These are phyloP conservation scores for Pelargonium myrrhifolium DNA, from an alignment of 441 rosid species.

Conservation along the genomic window DNA sequence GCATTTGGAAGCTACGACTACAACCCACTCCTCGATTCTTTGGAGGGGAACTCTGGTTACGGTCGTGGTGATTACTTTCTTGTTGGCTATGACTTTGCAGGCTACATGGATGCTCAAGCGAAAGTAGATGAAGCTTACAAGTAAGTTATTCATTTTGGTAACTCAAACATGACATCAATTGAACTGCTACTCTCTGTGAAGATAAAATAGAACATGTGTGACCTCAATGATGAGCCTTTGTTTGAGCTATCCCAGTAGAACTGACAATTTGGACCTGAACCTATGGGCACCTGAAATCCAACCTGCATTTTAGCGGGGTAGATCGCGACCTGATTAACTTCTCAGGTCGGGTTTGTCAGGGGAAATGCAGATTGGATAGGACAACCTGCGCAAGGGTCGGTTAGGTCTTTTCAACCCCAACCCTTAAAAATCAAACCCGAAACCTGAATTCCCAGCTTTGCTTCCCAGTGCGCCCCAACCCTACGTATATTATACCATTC, in stretches of 20 bases:
- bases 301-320: no score
- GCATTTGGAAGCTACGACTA: conserved; percentile 65
- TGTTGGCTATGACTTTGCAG: conserved; percentile 88
- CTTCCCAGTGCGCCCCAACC: no score
- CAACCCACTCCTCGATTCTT: conserved; percentile 66
- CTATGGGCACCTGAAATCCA: no score
- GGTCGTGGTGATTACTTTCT: conserved; percentile 90
- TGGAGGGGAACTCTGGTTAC: conserved; percentile 88
- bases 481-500: no score
- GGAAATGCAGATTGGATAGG: no score
- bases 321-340: no score
- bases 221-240: not conserved
- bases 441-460: no score
- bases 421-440: no score
- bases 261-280: no score
- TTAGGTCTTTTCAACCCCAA: no score
- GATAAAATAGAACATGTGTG: not conserved
- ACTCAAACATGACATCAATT: conserved; percentile 30
- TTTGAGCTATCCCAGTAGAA: not conserved
- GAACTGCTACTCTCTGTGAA: not conserved
- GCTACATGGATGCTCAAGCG: conserved; percentile 83
- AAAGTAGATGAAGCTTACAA: conserved; percentile 69
- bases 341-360: no score
- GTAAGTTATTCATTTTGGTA: conserved; percentile 31
- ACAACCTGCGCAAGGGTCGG: no score